Percentiles rank a stretch among this genome's conserved stretches.
phyloP scores from a whole-genome alignment of 2,329 filamentous ascomycete species.

The Thielaviopsis ethacetica region DNA sequence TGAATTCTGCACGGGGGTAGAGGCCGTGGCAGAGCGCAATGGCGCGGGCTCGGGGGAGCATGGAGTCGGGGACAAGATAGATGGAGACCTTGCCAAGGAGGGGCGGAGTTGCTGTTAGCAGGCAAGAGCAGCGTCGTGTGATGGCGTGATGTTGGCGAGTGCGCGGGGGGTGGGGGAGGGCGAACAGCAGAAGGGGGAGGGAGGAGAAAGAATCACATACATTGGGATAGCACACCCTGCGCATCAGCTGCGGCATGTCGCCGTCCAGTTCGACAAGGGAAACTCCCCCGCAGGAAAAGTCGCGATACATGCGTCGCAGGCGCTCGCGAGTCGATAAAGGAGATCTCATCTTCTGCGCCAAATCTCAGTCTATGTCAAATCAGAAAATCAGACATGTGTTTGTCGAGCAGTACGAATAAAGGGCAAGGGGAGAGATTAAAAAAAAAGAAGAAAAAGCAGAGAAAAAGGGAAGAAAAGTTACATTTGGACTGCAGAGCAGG shows the following conservation, averaged over 20 bases:
- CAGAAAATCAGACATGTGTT: background rate
- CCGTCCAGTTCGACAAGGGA: conserved; percentile 7
- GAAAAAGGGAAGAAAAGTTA: no score
- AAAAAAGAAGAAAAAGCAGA: background rate
- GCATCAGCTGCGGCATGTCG: conserved; percentile 7
- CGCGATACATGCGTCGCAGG: conserved; percentile 5
- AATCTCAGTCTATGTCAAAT: no score
- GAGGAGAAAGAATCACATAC: background rate
- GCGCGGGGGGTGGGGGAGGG: background rate
- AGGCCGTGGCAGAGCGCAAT: conserved; percentile 7
- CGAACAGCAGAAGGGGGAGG: background rate
- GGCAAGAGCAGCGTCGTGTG: background rate
- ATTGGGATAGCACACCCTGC: conserved; percentile 10
- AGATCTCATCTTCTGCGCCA: background rate
- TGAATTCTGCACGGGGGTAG: conserved; percentile 3
- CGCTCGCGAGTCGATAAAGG: background rate
- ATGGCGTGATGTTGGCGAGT: background rate
- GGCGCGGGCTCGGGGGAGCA: background rate
- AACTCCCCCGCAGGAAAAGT: conserved; percentile 5
- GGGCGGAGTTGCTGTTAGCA: background rate
- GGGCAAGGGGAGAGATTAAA: no score
- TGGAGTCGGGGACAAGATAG: conserved; percentile 7
- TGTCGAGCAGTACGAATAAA: background rate
- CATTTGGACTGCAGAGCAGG: no score
- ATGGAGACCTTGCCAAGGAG: conserved; percentile 1